These are phyloP conservation scores for Gossypium aridum DNA, from an alignment of 441 rosid species.

Conservation along the genomic window DNA sequence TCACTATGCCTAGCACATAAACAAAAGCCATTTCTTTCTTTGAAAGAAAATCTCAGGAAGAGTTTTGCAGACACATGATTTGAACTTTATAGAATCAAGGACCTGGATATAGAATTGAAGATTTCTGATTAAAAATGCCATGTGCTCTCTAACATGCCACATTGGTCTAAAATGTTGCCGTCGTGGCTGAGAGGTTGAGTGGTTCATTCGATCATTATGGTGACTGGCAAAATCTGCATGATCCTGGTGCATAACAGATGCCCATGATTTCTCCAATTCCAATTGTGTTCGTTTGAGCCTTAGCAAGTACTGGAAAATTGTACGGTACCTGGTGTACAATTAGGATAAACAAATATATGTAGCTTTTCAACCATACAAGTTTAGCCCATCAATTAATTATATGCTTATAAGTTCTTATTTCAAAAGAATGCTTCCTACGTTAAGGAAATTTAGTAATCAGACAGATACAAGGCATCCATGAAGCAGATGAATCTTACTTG, in stretches of 20 bases:
- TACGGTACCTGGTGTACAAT: constrained; percentile 55
- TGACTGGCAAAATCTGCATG: constrained; percentile 70
- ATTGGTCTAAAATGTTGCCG: constrained; percentile 75
- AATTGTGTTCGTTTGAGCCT: constrained; percentile 87
- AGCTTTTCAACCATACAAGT: neutral
- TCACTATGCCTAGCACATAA: neutral
- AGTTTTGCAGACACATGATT: neutral
- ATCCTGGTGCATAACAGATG: constrained; percentile 96
- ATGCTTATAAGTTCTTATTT: neutral
- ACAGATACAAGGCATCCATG: constrained; percentile 8
- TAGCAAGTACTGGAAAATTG: constrained; percentile 82
- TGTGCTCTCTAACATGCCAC: constrained; percentile 97
- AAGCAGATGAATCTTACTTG: constrained; percentile 50
- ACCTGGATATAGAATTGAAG: constrained; percentile 98
- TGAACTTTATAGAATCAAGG: constrained; percentile 3
- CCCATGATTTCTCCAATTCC: constrained; percentile 99
- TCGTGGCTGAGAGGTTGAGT: constrained; percentile 60
- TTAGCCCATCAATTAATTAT: constrained; percentile 5
- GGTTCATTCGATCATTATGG: constrained; percentile 42
- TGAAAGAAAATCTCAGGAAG: neutral
- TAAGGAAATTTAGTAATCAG: neutral
- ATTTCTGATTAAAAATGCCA: constrained; percentile 92
- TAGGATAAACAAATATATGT: constrained; percentile 12
- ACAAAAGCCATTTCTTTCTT: neutral
- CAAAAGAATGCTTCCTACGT: neutral